These are phyloP conservation scores for Hemisphaericaspora lyxosophila DNA, from an alignment of 1,139 yeast species.

Conservation along the genomic window DNA sequence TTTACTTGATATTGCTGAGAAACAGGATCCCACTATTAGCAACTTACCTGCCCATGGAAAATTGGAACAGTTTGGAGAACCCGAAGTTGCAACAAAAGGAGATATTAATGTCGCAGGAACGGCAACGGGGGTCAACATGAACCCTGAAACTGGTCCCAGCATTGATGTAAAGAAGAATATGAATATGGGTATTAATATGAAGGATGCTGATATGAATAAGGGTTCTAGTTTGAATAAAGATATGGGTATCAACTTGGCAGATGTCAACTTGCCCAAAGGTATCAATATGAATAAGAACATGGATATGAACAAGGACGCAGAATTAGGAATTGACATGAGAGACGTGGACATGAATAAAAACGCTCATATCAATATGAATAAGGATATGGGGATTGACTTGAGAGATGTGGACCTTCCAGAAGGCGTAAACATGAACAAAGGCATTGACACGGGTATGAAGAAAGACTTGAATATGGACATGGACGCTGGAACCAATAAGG, in stretches of 20 bases:
- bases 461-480: not conserved
- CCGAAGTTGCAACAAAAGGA: not conserved
- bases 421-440: not conserved
- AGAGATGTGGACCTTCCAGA: not conserved
- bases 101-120: not conserved
- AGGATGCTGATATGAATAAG: not conserved
- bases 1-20: slow-evolving; percentile 32
- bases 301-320: not conserved
- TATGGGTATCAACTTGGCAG: not conserved
- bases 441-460: not conserved
- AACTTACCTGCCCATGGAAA: slow-evolving; percentile 16
- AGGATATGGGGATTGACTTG: not conserved
- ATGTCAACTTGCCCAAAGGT: not conserved
- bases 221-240: not conserved
- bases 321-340: not conserved
- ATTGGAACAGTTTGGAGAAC: not conserved
- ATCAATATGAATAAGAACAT: not conserved
- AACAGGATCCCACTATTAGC: slow-evolving; percentile 21
- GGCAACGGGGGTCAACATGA: not conserved
- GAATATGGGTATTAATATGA: not conserved
- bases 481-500: not conserved
- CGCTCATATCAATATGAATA: not conserved
- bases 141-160: not conserved
- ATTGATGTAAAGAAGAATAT: not conserved
- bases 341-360: not conserved